Conservation (phyloP, 2,329 filamentous ascomycete genomes). For the Epichloe glyceriae region DNA sequence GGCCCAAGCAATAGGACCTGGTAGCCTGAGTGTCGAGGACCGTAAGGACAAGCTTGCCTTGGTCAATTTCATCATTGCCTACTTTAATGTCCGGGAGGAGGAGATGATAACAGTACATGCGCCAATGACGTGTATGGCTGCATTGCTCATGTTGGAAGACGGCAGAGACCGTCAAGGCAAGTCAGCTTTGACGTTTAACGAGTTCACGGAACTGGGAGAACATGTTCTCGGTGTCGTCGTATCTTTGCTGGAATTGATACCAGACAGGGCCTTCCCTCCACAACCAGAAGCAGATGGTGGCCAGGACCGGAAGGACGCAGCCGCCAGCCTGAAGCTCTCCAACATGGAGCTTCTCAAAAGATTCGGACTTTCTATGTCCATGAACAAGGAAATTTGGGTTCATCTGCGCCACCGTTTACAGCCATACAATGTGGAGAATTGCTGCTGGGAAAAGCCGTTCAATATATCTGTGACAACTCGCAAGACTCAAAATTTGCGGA, state of each 20-base stretch:
- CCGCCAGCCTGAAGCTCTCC: slow-evolving; percentile 9
- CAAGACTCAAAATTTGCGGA: slow-evolving; percentile 25
- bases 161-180: slow-evolving; percentile 25
- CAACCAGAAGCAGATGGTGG: slow-evolving; percentile 10
- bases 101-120: slow-evolving; percentile 87
- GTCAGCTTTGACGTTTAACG: slow-evolving; percentile 19
- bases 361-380: slow-evolving; percentile 56
- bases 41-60: slow-evolving; percentile 54
- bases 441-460: slow-evolving; percentile 47
- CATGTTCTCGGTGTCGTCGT: slow-evolving; percentile 36
- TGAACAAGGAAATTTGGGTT: slow-evolving; percentile 57
- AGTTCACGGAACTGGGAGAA: slow-evolving; percentile 17
- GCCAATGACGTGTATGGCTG: slow-evolving; percentile 46
- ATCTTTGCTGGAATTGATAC: slow-evolving; percentile 49
- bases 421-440: slow-evolving; percentile 44
- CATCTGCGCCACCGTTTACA: slow-evolving; percentile 45
- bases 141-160: slow-evolving; percentile 54
- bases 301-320: not conserved
- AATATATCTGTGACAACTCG: slow-evolving; percentile 35
- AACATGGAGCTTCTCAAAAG: slow-evolving; percentile 42
- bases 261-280: slow-evolving; percentile 45
- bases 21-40: slow-evolving; percentile 28
- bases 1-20: slow-evolving; percentile 41
- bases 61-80: slow-evolving; percentile 66
- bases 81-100: slow-evolving; percentile 91